A percentile compares a stretch with the other conserved stretches of the same genome.
These are phyloP conservation scores for Alternaria dauci DNA, from an alignment of 2,329 filamentous ascomycete genomes.

Conservation along the genomic window DNA sequence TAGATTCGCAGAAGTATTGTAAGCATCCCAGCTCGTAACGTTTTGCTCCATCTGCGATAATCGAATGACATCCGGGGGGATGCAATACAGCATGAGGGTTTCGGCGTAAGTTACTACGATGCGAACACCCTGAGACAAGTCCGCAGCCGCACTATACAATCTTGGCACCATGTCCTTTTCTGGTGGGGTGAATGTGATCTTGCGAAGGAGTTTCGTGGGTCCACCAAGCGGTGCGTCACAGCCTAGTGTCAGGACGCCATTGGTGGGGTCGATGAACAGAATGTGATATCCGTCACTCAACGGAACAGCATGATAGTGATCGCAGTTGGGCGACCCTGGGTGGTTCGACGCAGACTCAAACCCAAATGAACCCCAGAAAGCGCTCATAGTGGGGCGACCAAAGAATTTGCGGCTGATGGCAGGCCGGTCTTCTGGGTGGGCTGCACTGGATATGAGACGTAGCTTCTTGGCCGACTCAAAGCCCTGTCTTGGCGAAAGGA, in stretches of 20 bases:
- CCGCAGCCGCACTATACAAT: constrained; percentile 65
- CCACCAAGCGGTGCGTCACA: constrained; percentile 67
- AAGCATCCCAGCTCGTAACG: constrained; percentile 30
- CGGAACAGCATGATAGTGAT: constrained; percentile 71
- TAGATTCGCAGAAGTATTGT: constrained; percentile 22
- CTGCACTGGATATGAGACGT: constrained; percentile 69
- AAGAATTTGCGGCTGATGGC: constrained; percentile 36
- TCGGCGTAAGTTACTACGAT: constrained; percentile 66
- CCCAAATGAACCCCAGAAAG: constrained; percentile 35
- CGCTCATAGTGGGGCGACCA: constrained; percentile 23
- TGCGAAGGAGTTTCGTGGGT: constrained; percentile 65
- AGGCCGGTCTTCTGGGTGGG: constrained; percentile 52
- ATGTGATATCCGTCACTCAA: constrained; percentile 72
- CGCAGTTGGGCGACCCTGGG: constrained; percentile 45
- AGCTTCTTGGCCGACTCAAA: constrained; percentile 65
- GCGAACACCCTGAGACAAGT: constrained; percentile 65
- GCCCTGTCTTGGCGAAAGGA: constrained; percentile 63
- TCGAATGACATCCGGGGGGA: constrained; percentile 62
- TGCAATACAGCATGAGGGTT: constrained; percentile 65
- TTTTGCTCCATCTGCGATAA: constrained; percentile 43
- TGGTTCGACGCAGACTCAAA: constrained; percentile 25
- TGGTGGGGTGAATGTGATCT: constrained; percentile 63
- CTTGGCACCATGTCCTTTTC: constrained; percentile 52
- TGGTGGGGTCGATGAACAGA: constrained; percentile 69
- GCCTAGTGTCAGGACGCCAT: constrained; percentile 66